phyloP scores from a whole-genome alignment of 2,329 filamentous ascomycete genomes.

The Thelonectria blattea region DNA sequence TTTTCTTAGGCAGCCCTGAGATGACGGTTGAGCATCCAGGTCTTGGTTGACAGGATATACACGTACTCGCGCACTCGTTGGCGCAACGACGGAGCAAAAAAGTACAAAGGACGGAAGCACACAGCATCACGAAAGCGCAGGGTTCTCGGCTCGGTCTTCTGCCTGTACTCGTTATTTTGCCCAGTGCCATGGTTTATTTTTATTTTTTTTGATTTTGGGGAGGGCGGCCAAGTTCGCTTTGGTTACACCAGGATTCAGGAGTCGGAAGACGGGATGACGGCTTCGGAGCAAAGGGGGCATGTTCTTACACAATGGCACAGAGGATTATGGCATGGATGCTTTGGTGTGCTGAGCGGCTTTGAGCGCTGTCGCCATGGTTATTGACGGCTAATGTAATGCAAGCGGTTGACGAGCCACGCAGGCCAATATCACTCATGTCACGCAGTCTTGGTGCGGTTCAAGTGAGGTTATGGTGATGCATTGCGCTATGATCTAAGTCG shows the following conservation, averaged over 20 bases:
- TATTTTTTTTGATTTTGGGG: background rate
- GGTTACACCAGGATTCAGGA: slow-evolving; percentile 7
- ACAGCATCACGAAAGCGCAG: slow-evolving; percentile 23
- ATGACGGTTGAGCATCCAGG: slow-evolving; percentile 18
- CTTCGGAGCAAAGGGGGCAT: slow-evolving; percentile 16
- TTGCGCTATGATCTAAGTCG: no score
- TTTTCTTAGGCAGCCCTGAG: no score
- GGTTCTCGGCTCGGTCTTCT: slow-evolving; percentile 15
- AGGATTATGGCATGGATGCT: slow-evolving; percentile 18
- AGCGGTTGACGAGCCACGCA: no score
- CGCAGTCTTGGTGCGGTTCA: no score
- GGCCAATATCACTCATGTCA: no score
- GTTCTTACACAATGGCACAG: slow-evolving; percentile 7
- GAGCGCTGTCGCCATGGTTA: no score
- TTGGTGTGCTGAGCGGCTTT: background rate
- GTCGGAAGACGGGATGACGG: slow-evolving; percentile 13
- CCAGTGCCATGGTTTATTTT: slow-evolving; percentile 3
- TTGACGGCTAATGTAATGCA: no score
- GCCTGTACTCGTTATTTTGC: slow-evolving; percentile 12
- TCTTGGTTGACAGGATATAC: slow-evolving; percentile 31
- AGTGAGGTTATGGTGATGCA: no score
- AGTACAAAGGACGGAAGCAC: slow-evolving; percentile 19
- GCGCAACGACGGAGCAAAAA: slow-evolving; percentile 19
- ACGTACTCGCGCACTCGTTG: slow-evolving; percentile 24
- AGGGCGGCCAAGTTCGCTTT: slow-evolving; percentile 10